Conservation (phyloP, 108 stramenopile species). For the Nannochloropsis gaditana region DNA sequence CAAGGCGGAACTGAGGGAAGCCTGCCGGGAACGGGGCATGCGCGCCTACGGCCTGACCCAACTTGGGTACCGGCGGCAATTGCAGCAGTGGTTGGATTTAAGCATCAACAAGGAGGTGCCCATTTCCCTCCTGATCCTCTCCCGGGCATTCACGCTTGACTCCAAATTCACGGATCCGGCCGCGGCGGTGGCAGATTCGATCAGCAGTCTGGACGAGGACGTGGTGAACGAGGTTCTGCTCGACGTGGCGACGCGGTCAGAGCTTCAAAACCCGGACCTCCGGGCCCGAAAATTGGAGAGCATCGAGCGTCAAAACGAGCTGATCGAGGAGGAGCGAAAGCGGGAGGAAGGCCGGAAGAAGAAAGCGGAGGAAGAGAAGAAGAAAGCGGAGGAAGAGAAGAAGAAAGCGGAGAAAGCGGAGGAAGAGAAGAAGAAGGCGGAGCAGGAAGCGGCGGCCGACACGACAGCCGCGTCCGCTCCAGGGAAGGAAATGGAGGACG, state of each 20-base stretch:
- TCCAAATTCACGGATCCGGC: constrained; percentile 57
- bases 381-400: constrained; percentile 33
- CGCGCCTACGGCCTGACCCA: constrained; percentile 83
- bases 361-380: constrained; percentile 23
- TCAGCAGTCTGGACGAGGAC: constrained; percentile 84
- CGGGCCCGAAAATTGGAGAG: constrained; percentile 49
- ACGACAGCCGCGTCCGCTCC: neutral
- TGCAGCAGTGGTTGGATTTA: constrained; percentile 88
- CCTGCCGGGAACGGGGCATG: constrained; percentile 96
- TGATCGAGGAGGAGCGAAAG: constrained; percentile 57
- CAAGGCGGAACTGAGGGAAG: constrained; percentile 81
- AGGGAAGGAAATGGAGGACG: constrained; percentile 35
- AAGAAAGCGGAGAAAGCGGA: constrained; percentile 43
- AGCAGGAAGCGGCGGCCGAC: constrained; percentile 25
- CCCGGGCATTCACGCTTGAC: constrained; percentile 81
- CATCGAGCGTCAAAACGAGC: constrained; percentile 55
- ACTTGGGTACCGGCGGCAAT: constrained; percentile 69
- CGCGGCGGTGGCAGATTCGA: constrained; percentile 76
- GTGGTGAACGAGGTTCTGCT: constrained; percentile 91
- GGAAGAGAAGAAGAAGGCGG: constrained; percentile 41
- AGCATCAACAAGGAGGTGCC: constrained; percentile 88
- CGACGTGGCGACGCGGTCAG: constrained; percentile 76
- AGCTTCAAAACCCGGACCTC: constrained; percentile 51
- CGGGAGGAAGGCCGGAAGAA: constrained; percentile 51
- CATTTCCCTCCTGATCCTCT: constrained; percentile 90